Evolutionary conservation across 495 filamentous ascomycete species (phyloP), one percentile per base, ranked within the genome.

Genomic region (Terfezia claveryi): DNA sequence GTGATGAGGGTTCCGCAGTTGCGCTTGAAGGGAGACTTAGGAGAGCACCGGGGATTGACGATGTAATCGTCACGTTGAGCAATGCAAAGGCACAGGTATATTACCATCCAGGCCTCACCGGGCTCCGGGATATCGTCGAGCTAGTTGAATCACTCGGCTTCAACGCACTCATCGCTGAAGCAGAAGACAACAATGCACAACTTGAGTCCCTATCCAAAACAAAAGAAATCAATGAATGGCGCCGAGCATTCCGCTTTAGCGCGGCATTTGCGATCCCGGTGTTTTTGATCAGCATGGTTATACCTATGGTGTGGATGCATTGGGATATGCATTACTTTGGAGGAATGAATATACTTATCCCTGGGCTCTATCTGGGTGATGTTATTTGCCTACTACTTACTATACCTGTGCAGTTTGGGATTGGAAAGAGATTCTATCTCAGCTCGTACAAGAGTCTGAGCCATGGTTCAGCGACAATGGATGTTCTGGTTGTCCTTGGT

Each of bases 161-260:
- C 67, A 94, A 95, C 64, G 91, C 89, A 9, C 71, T 99, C 7
- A 72, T 94, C 23, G 80, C 89, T 2, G 88, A 96, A 59, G 79
- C 80, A 46, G 85, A 96, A 57, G 92, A 99, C 64, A 96, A 88
- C 62, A 94, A 94, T 66, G 89, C 92, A 4, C 91, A 99, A 65
- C 75, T 99, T 2, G 85, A 99, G 65, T 95, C 89, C 1, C 72
- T 99, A 4, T 80, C 92, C 10, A 99, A 99, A 67, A 95, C 89
- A 0, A 88, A 83, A 56, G 91, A 99, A 63, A 93, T 96, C 57
- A 83, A 81, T 52, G 86, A 93, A 66, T 99, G 91, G 91, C 79
- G 74, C 58, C 73, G 71, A 32, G 82, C 87, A 0, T 93, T 95
- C 70, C 71, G 71, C 37, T 72, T 80, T 23, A 91, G 86, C 0